A percentile compares a stretch with the other conserved stretches of the same genome.
Evolutionary conservation across 2,329 filamentous ascomycete species (phyloP).

Genomic region (Calonectria leucothoes): DNA sequence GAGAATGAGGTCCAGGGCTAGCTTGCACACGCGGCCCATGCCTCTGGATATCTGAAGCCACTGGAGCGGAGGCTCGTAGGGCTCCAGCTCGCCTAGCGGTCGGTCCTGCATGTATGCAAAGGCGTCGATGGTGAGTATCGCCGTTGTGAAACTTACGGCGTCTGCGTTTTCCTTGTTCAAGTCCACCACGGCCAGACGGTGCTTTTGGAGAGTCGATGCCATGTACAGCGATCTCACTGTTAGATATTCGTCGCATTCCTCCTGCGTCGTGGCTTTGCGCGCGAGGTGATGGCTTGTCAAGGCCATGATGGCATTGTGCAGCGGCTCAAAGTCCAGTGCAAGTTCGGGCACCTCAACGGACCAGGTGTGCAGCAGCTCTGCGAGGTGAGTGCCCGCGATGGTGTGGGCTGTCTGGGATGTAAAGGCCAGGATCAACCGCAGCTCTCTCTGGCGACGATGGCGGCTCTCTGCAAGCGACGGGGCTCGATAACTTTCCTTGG

Average conservation of each 20-base stretch:
- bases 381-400: conserved; percentile 33
- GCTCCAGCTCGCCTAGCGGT: background rate
- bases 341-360: conserved; percentile 30
- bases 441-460: conserved; percentile 34
- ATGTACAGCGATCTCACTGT: conserved; percentile 33
- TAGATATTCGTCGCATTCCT: conserved; percentile 11
- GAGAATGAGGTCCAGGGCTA: conserved; percentile 19
- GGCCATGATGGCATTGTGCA: conserved; percentile 38
- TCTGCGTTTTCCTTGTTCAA: conserved; percentile 30
- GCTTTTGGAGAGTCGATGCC: conserved; percentile 33
- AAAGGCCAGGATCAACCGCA: conserved; percentile 37
- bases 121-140: conserved; percentile 35
- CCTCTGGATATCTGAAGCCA: conserved; percentile 40
- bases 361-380: conserved; percentile 30
- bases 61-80: conserved; percentile 37
- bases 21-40: conserved; percentile 33
- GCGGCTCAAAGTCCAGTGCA: conserved; percentile 35
- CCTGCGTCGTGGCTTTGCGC: background rate
- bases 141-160: conserved; percentile 35
- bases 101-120: conserved; percentile 32
- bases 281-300: conserved; percentile 34
- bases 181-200: conserved; percentile 25
- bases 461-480: conserved; percentile 22
- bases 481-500: background rate
- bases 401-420: conserved; percentile 28